phyloP scores from a whole-genome alignment of 83 land plant species.

The Picea abies region DNA sequence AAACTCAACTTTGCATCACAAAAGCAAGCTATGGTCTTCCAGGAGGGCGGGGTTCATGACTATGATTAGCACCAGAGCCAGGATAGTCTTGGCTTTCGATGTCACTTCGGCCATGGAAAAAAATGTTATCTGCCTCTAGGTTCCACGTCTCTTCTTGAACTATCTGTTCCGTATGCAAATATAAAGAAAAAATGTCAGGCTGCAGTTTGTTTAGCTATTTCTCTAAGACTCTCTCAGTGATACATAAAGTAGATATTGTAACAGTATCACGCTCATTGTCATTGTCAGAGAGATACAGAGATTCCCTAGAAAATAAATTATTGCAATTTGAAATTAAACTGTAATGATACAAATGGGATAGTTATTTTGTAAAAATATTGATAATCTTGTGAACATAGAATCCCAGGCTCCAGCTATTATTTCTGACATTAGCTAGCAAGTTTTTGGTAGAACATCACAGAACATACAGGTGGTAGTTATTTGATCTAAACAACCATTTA shows the following conservation, averaged over 20 bases:
- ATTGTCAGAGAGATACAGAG: background rate
- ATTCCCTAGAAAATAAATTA: background rate
- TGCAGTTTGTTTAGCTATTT: background rate
- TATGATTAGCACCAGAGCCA: background rate
- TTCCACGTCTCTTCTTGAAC: constrained; percentile 3
- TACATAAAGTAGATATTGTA: background rate
- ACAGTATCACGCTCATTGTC: background rate
- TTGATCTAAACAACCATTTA: background rate
- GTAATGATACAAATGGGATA: background rate
- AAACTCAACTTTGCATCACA: too few species aligned
- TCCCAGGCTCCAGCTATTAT: background rate
- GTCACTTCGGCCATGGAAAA: constrained; percentile 4
- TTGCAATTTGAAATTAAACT: background rate
- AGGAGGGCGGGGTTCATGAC: constrained; percentile 8
- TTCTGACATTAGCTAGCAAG: background rate
- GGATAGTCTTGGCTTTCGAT: constrained; percentile 11
- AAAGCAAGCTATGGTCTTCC: background rate
- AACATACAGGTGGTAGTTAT: background rate
- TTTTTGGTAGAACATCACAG: background rate
- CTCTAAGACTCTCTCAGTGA: too few species aligned
- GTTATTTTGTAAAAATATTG: too few species aligned
- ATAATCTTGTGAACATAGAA: background rate
- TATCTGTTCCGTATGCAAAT: background rate
- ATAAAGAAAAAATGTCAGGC: background rate
- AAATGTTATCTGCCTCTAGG: background rate